A percentile compares a stretch with the other conserved stretches of the same genome.
phyloP scores from a whole-genome alignment of 2,329 filamentous ascomycete species.

The Colletotrichum abscissum region DNA sequence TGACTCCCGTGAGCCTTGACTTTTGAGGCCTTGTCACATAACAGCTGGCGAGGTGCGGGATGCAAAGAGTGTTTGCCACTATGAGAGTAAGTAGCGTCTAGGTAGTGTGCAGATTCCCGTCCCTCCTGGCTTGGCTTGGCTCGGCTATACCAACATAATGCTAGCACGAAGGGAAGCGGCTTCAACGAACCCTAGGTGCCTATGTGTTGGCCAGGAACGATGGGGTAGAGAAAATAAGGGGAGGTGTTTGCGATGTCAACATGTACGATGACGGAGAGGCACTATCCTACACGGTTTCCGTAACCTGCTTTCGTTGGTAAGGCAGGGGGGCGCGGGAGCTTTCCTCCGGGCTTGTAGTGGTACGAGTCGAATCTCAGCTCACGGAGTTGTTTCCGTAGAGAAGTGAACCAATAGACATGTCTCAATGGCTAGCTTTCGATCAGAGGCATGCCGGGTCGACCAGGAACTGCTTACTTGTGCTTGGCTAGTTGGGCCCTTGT shows the following conservation, averaged over 20 bases:
- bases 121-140: neutral
- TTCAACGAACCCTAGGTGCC: neutral
- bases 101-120: neutral
- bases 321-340: constrained; percentile 14
- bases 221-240: neutral
- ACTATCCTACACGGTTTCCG: neutral
- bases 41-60: neutral
- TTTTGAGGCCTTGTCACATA: neutral
- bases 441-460: neutral
- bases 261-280: constrained; percentile 22
- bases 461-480: neutral
- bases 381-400: neutral
- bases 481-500: neutral
- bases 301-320: constrained; percentile 25
- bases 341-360: neutral
- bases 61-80: neutral
- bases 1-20: no score
- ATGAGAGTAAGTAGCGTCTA: neutral
- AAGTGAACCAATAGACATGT: neutral
- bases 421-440: neutral
- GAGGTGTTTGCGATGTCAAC: neutral
- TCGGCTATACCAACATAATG: neutral
- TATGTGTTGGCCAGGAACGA: neutral
- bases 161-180: neutral
- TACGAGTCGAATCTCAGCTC: neutral